phyloP scores from a whole-genome alignment of 306 rosid genomes.

The Carpinus viminea region DNA sequence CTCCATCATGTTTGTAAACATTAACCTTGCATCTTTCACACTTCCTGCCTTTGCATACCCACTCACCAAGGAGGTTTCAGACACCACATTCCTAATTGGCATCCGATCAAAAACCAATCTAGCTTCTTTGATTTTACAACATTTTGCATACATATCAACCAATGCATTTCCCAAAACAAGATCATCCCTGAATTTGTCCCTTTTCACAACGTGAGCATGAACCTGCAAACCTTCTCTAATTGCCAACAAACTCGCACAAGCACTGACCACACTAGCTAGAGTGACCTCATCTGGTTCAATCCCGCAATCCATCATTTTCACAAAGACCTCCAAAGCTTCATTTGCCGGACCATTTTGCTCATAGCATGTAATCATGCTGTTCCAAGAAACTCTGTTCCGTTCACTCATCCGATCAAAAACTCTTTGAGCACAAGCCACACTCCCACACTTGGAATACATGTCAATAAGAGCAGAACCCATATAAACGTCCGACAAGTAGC shows the following conservation, averaged over 20 bases:
- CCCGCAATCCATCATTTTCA: conserved; percentile 49
- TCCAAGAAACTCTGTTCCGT: conserved; percentile 59
- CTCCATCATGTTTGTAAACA: conserved; percentile 59
- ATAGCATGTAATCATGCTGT: conserved; percentile 62
- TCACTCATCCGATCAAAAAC: conserved; percentile 52
- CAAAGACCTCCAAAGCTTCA: conserved; percentile 49
- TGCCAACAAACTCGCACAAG: conserved; percentile 52
- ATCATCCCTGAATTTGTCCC: conserved; percentile 39
- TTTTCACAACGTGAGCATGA: conserved; percentile 46
- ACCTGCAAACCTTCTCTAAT: conserved; percentile 55
- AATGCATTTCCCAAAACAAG: conserved; percentile 56
- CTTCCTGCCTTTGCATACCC: conserved; percentile 58
- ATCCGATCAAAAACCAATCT: conserved; percentile 52
- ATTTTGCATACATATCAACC: conserved; percentile 67
- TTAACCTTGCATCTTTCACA: conserved; percentile 50
- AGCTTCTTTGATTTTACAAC: conserved; percentile 48
- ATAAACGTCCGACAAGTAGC: conserved; percentile 39
- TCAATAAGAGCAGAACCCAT: conserved; percentile 61
- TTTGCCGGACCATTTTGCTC: conserved; percentile 62
- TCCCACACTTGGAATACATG: conserved; percentile 57
- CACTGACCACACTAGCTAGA: conserved; percentile 63
- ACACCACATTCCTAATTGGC: conserved; percentile 52
- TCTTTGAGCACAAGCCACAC: conserved; percentile 46
- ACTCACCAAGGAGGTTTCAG: conserved; percentile 61
- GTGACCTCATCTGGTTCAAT: conserved; percentile 58